Evolutionary conservation across 768 basidiomycete species (phyloP).

Genomic region (Dacryopinax spathularia): DNA sequence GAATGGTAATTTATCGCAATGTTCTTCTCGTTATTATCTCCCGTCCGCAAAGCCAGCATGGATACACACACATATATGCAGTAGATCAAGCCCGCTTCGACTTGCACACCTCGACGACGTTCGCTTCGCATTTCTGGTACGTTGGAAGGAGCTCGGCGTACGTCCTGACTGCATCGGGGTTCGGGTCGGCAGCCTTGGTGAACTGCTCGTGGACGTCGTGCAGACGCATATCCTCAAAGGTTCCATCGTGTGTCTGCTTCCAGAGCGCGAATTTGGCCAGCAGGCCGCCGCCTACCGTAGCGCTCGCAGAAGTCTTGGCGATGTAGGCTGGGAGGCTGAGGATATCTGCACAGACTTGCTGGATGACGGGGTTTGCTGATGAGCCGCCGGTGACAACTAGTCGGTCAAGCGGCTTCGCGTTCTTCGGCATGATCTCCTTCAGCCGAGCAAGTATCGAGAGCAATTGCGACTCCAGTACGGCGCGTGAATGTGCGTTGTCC

Average conservation of each 20-base stretch:
- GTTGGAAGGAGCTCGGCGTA: conserved; percentile 40
- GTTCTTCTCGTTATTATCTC: not conserved
- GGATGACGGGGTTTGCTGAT: conserved; percentile 55
- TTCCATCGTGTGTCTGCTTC: conserved; percentile 31
- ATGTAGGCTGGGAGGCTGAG: conserved; percentile 62
- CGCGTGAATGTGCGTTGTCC: conserved; percentile 43
- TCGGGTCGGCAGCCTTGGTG: conserved; percentile 48
- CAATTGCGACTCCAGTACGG: conserved; percentile 74
- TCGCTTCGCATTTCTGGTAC: conserved; percentile 45
- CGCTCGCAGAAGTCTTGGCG: conserved; percentile 47
- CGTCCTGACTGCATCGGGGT: conserved; percentile 28
- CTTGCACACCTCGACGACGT: conserved; percentile 23
- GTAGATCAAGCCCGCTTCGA: not conserved
- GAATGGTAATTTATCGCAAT: not conserved
- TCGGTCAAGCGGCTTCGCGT: conserved; percentile 41
- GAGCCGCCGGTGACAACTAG: conserved; percentile 70
- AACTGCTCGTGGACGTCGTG: conserved; percentile 29
- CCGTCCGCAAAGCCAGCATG: not conserved
- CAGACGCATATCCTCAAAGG: conserved; percentile 51
- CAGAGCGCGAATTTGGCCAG: conserved; percentile 62
- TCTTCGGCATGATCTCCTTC: conserved; percentile 45
- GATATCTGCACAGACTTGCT: conserved; percentile 64
- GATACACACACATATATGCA: too few species aligned
- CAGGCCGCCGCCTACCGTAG: conserved; percentile 55
- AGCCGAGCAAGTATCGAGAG: conserved; percentile 65